Conservation (phyloP, 1,139 yeast species). For the Pichiaceae sp. region DNA sequence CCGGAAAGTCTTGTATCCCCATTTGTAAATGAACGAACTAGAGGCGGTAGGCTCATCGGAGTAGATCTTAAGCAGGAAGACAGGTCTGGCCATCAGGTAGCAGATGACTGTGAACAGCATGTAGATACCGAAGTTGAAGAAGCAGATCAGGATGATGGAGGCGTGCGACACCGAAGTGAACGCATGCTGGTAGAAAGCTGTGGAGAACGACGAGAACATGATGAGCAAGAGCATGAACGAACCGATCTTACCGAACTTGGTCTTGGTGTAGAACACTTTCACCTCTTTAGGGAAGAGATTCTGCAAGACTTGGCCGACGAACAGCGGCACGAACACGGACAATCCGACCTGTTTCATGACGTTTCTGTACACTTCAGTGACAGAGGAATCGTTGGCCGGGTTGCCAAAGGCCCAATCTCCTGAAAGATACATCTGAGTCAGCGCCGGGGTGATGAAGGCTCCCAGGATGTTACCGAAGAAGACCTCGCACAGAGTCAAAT, state of each 20-base stretch:
- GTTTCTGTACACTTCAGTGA: constrained; percentile 50
- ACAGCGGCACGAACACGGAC: constrained; percentile 73
- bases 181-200: constrained; percentile 78
- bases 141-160: constrained; percentile 66
- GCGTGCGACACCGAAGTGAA: constrained; percentile 52
- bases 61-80: constrained; percentile 35
- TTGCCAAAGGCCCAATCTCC: constrained; percentile 70
- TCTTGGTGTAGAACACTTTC: constrained; percentile 50
- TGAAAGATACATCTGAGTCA: constrained; percentile 60
- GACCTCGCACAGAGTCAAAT: constrained; percentile 75
- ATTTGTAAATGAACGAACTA: constrained; percentile 33
- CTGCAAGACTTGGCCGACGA: constrained; percentile 82
- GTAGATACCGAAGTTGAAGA: constrained; percentile 74
- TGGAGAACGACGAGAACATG: constrained; percentile 81
- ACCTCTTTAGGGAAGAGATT: constrained; percentile 58
- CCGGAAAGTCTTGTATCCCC: constrained; percentile 33
- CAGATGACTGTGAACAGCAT: constrained; percentile 63
- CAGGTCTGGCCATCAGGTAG: constrained; percentile 54
- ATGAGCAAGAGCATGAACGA: constrained; percentile 69
- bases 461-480: constrained; percentile 78
- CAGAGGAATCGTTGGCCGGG: constrained; percentile 53
- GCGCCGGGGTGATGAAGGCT: constrained; percentile 80
- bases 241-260: constrained; percentile 63
- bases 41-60: constrained; percentile 35
- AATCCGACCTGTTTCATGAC: constrained; percentile 85